Evolutionary conservation across 2,329 filamentous ascomycete genomes (phyloP).

Genomic region (Cephalotrichum gorgonifer): DNA sequence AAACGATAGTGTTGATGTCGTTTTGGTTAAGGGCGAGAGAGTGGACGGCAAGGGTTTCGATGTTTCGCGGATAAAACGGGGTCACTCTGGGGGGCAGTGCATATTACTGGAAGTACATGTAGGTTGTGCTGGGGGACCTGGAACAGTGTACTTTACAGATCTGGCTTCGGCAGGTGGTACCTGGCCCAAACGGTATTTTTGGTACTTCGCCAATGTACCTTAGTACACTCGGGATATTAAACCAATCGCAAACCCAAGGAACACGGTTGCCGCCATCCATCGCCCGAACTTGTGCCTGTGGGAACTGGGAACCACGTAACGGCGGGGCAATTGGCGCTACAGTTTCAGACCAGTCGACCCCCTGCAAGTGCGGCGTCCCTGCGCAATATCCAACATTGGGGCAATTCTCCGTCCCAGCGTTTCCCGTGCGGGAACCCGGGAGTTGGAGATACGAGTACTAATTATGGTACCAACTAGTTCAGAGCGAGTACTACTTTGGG

Average conservation of each 20-base stretch:
- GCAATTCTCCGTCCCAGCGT: too few relatives aligned
- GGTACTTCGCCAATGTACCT: neutral
- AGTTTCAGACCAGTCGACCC: neutral
- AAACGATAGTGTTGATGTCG: neutral
- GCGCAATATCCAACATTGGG: too few relatives aligned
- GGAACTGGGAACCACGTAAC: neutral
- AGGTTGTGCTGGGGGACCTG: neutral
- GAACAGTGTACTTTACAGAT: neutral
- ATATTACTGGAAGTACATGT: neutral
- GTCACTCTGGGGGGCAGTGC: neutral
- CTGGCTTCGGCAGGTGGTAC: neutral
- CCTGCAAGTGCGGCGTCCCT: neutral
- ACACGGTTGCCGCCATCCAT: neutral
- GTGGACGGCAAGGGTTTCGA: neutral
- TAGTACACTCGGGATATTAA: neutral
- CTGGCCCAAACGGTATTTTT: neutral
- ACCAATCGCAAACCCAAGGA: too few relatives aligned
- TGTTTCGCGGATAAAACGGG: slow-evolving; percentile 6
- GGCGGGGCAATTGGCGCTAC: neutral
- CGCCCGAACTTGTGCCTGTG: neutral
- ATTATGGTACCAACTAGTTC: too few relatives aligned
- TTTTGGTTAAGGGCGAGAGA: neutral
- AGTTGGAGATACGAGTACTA: too few relatives aligned
- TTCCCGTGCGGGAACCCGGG: too few relatives aligned
- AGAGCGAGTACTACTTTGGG: too few relatives aligned